Evolutionary conservation across 2,329 filamentous ascomycete genomes (phyloP).

Genomic region (Chrysosporium keratinophilum): DNA sequence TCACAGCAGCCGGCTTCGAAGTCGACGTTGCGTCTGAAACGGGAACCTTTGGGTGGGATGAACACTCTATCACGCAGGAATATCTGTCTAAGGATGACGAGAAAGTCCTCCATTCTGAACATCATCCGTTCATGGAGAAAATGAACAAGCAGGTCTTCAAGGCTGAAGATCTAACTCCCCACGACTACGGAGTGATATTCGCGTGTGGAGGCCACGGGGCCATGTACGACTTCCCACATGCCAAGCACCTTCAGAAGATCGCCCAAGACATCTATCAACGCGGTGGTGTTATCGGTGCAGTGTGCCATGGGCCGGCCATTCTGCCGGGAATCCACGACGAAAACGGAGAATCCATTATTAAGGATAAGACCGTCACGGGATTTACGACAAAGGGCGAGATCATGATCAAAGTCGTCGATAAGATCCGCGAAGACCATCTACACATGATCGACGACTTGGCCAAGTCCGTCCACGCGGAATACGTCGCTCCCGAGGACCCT

Average conservation of each 20-base stretch:
- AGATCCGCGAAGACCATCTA: slow-evolving; percentile 21
- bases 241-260: slow-evolving; percentile 33
- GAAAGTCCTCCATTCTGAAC: slow-evolving; percentile 29
- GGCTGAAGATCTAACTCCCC: slow-evolving; percentile 16
- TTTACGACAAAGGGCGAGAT: slow-evolving; percentile 33
- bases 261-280: slow-evolving; percentile 33
- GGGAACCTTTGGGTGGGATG: slow-evolving; percentile 35
- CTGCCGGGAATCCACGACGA: slow-evolving; percentile 26
- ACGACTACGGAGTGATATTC: slow-evolving; percentile 19
- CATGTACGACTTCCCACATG: slow-evolving; percentile 39
- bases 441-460: slow-evolving; percentile 16
- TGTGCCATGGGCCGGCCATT: slow-evolving; percentile 34
- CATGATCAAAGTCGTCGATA: slow-evolving; percentile 26
- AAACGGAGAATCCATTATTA: slow-evolving; percentile 26
- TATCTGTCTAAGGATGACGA: slow-evolving; percentile 33
- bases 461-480: slow-evolving; percentile 11
- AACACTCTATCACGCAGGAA: slow-evolving; percentile 32
- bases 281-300: slow-evolving; percentile 35
- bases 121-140: slow-evolving; percentile 37
- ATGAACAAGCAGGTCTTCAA: slow-evolving; percentile 29
- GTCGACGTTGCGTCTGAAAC: slow-evolving; percentile 40
- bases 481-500: slow-evolving; percentile 11
- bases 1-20: slow-evolving; percentile 35
- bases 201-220: slow-evolving; percentile 30
- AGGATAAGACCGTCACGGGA: slow-evolving; percentile 32